These are phyloP conservation scores for Trichoderma koningiopsis DNA, from an alignment of 2,329 filamentous ascomycete species.

Conservation along the genomic window DNA sequence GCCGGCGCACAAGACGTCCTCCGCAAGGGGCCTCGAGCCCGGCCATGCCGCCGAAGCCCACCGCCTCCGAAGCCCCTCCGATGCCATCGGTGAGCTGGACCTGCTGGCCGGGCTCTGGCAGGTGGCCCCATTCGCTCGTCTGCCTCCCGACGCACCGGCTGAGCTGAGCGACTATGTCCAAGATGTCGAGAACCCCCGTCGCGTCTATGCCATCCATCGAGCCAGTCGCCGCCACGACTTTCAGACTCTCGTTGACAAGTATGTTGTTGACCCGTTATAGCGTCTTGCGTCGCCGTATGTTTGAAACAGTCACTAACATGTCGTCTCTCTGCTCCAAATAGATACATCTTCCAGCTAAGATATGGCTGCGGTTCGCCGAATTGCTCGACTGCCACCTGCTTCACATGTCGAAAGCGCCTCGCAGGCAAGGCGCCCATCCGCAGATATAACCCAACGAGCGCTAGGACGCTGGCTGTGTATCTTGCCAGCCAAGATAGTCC, in stretches of 20 bases:
- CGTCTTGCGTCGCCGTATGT: neutral
- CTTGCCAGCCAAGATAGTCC: conserved; percentile 80
- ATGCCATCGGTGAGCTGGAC: conserved; percentile 46
- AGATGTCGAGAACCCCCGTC: conserved; percentile 62
- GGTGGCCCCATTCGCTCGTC: conserved; percentile 58
- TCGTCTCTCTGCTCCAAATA: conserved; percentile 37
- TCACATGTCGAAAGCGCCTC: conserved; percentile 72
- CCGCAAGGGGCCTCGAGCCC: conserved; percentile 24
- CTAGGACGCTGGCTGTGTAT: conserved; percentile 77
- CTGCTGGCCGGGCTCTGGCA: conserved; percentile 63
- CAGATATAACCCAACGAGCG: conserved; percentile 78
- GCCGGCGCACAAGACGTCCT: conserved; percentile 26
- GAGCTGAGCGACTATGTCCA: conserved; percentile 59
- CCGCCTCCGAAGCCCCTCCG: conserved; percentile 26
- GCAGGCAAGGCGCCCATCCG: conserved; percentile 70
- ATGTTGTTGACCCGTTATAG: conserved; percentile 10
- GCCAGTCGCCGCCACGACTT: conserved; percentile 64
- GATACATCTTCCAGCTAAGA: conserved; percentile 80
- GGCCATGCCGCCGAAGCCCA: conserved; percentile 22
- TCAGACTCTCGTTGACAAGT: conserved; percentile 70
- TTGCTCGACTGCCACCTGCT: conserved; percentile 77
- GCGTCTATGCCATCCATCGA: conserved; percentile 62
- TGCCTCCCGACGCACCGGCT: conserved; percentile 62
- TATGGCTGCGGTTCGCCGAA: conserved; percentile 71
- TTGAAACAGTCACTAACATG: neutral